Base-by-base conservation (phyloP, 306 rosid genomes). In the Inga leiocalycina region DNA sequence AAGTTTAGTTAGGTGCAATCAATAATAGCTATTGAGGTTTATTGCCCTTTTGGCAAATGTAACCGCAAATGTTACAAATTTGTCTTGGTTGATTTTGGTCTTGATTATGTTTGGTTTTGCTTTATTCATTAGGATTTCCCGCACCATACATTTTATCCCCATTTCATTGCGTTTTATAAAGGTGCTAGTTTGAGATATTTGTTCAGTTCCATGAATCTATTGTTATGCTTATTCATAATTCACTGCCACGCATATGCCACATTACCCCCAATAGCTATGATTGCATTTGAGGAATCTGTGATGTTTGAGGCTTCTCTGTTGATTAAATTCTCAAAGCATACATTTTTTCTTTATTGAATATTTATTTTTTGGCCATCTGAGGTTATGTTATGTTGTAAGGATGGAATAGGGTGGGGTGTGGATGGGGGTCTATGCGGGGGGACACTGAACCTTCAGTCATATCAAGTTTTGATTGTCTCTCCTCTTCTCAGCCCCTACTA, bases 391-490 rank as follows among this genome's bases (percentile, higher is more conserved):
- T 39, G 8, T 39, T 39, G 32, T 27, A 16, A 51, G 57, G 57
- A 14, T 51, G 61, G 24, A 6, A 13, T 54, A 6, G 61, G 22
- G 22, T 17, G 22, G 61, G 61, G 61, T 54, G 61, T 19, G 11
- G 61, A 9, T 54, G 61, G 61, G 7, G 61, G 61, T 19, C 35
- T 76, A 65, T 17, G 57, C 77, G 46, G 77, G 73, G 77, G 34
- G 34, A 44, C 41, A 52, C 45, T 82, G 64, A 37, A 46, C 68
- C 35, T 43, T 17, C 24, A 17, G 41, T 74, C 76, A 12, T 48
- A 37, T 82, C 46, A 27, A 66, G 32, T 32, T 35, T 61, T 74
- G 35, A 44, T 45, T 77, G 46, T 80, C 76, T 76, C 69, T 64
- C 19, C 17, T 24, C 68, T 27, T 10, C 13, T 51, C n/a, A 22